Evolutionary conservation across 345 rosid genomes (phyloP).

Genomic region (Microthlaspi erraticum): DNA sequence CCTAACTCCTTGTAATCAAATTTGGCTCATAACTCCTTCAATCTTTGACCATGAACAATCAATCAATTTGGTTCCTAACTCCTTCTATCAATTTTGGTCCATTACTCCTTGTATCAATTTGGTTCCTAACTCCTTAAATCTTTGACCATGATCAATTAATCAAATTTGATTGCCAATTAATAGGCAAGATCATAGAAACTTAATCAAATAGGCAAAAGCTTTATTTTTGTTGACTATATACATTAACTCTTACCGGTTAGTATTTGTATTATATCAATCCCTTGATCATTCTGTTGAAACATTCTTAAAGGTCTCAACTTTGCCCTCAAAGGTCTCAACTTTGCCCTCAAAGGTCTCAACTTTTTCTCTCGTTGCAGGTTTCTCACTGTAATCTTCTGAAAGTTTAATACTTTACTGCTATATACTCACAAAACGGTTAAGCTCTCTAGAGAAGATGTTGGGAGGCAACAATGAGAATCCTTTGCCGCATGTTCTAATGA

Average conservation of each 20-base stretch:
- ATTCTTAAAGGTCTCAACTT: background rate
- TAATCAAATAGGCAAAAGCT: constrained; percentile 9
- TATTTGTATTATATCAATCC: background rate
- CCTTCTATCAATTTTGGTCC: background rate
- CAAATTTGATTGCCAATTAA: background rate
- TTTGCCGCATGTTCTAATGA: constrained; percentile 55
- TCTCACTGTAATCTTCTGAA: constrained; percentile 17
- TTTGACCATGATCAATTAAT: constrained; percentile 26
- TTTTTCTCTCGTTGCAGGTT: constrained; percentile 41
- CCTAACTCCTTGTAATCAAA: background rate
- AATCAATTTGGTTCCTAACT: no score
- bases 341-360: background rate
- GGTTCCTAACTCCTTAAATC: background rate
- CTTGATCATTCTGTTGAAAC: constrained; percentile 3
- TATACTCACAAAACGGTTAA: constrained; percentile 7
- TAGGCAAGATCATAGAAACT: constrained; percentile 12
- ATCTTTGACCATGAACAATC: no score
- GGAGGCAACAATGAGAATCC: constrained; percentile 68
- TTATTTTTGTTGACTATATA: constrained; percentile 17
- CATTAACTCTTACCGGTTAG: background rate
- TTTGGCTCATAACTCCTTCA: background rate
- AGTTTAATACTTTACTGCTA: constrained; percentile 27
- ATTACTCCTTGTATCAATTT: no score
- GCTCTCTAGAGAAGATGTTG: constrained; percentile 56
- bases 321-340: background rate